Percentiles rank a stretch among this genome's conserved stretches.
Conservation (phyloP, 192 early-diverging fungal genomes). For the Backusella australiensis region DNA sequence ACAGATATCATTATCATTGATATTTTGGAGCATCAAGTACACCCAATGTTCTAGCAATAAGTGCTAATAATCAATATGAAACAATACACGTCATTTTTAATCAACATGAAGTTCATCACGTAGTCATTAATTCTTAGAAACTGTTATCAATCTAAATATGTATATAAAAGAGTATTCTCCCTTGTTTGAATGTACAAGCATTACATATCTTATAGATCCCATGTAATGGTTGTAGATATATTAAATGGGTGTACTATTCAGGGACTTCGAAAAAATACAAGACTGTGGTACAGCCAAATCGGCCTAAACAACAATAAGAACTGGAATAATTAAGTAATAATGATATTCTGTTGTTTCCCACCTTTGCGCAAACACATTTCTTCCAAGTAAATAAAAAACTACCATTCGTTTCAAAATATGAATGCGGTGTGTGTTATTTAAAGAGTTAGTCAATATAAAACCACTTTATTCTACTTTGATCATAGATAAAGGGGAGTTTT, state of each 20-base stretch:
- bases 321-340: neutral
- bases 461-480: neutral
- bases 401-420: neutral
- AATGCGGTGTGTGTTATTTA: neutral
- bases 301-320: neutral
- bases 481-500: neutral
- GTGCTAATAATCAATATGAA: neutral
- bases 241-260: neutral
- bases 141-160: no score
- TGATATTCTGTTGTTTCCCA: neutral
- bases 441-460: neutral
- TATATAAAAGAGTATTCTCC: no score
- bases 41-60: neutral
- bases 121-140: neutral
- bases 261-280: neutral
- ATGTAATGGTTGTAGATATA: neutral
- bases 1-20: no score
- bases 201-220: neutral
- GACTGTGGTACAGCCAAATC: neutral
- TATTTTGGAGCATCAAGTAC: neutral
- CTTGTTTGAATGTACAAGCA: neutral
- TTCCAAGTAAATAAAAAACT: no score
- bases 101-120: neutral
- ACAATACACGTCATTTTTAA: neutral
- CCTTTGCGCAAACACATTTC: neutral